Base-by-base conservation (phyloP, 2,329 filamentous ascomycete species). In the Fusarium cyanostomum region DNA sequence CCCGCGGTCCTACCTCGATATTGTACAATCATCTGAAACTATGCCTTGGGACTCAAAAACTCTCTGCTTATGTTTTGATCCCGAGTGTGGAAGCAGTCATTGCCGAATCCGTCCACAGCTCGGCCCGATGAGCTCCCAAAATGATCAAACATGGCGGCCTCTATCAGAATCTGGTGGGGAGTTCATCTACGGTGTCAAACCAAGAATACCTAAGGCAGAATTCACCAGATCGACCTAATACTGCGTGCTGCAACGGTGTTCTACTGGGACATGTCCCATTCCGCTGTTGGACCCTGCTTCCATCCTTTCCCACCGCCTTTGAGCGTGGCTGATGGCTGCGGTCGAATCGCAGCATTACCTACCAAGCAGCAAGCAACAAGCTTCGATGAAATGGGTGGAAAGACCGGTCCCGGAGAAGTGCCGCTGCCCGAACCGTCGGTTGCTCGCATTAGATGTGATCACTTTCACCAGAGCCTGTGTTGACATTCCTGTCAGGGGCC, bases 21-120 rank as follows among this genome's bases (percentile, higher is more conserved):
- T 60, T 70, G 71, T 73, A 64, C 68, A 58, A 72, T 72, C 60
- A 67, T 72, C 53, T 73, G 71, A 73, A 73, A 73, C 71, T 50
- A 54, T 48, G 39, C 38, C 45, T 60, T 59, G 59, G 63, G 53
- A 46, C 60, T 55, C 43, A 54, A 49, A 45, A 51, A 52, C 46
- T 46, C 37, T 44, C 34, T 43, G 37, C 28, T 41, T 45, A 53
- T 42, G 31, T 44, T 39, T 26, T 52, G 38, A 51, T 42, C 42
- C 48, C 48, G 42, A 57, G 34, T 45, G 46, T 56, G 59, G 30
- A 65, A 64, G 43, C 37, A 50, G 30, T 55, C 37, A 27, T 58
- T 59, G 51, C 60, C 65, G 45, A 53, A 65, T 64, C 34, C 49
- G 55, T 69, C 27, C 52, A 57, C 38, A 57, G 44, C 63, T 68